Evolutionary conservation across 2,329 filamentous ascomycete genomes (phyloP).

Genomic region (Botrytis fabae): DNA sequence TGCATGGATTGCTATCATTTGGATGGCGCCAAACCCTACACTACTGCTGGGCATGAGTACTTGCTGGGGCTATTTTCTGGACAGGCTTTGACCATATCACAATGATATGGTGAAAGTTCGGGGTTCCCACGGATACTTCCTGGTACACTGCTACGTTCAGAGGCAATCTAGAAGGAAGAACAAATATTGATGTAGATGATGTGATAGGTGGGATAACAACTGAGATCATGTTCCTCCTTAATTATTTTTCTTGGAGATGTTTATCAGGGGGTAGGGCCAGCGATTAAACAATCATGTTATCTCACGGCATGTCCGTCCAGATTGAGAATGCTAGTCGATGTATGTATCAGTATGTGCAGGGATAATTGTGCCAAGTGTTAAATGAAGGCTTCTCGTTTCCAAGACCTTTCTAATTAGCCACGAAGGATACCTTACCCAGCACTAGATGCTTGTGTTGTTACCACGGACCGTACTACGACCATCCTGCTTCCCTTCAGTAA

Average conservation of each 20-base stretch:
- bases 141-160: not conserved
- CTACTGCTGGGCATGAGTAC: not conserved
- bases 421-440: slow-evolving; percentile 2
- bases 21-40: not conserved
- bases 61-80: not conserved
- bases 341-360: not conserved
- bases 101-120: not conserved
- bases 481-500: not conserved
- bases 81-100: not conserved
- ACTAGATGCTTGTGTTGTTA: not conserved
- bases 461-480: not conserved
- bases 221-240: not conserved
- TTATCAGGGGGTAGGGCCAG: not conserved
- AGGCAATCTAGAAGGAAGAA: not conserved
- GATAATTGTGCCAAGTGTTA: not conserved
- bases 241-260: not conserved
- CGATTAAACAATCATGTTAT: not conserved
- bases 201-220: slow-evolving; percentile 3
- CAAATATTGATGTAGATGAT: not conserved
- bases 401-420: not conserved
- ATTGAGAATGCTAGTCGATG: not conserved
- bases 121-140: not conserved
- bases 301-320: not conserved
- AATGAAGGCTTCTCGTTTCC: not conserved
- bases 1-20: not conserved